Base-by-base conservation (phyloP, 192 early-diverging fungal genomes). In the Spizellomyces sp. region DNA sequence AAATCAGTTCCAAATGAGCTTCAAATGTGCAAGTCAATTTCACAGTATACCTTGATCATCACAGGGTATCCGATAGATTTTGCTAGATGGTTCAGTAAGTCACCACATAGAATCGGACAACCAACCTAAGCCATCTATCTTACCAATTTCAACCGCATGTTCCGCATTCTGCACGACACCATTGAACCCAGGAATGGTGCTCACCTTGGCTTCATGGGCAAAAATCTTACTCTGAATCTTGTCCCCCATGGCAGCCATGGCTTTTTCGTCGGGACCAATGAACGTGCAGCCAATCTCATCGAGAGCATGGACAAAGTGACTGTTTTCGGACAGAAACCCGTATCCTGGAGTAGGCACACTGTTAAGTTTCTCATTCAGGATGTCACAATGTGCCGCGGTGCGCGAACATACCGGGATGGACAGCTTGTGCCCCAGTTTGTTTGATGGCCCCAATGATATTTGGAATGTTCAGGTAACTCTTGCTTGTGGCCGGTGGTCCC, bases 181-280 rank as follows among this genome's bases (percentile, higher is more conserved):
- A 73, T 96, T 81, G 79, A 83, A 98, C 1, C 96, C 96, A 9
- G 94, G 94, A 90, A 98, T 61, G 82, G 88, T 74, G 80, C 75
- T 55, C 36, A 99, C 95, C 48, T 93, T 81, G 41, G 96, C 96
- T 54, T 90, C 89, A 83, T 96, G 92, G 42, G 96, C 96, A 42
- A 96, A 92, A 68, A 96, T 95, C 22, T 97, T 98, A 41, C 92
- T 94, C 41, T 94, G 93, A 77, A 99, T 99, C 82, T 99, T 99
- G 84, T 99, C 98, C 69, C 98, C 98, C 73, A 99, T 85, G 41
- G 92, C 90, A 60, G 92, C 85, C 94, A 99, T 99, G 52, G 96
- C 91, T 7, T 91, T 92, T 14, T 89, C 91, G 6, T 90, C 92
- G 19, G 98, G 98, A 56, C 98, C 98, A 69, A 99, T 98, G 68